A percentile compares a stretch with the other conserved stretches of the same genome.
These are phyloP conservation scores for Poa pratensis DNA, from an alignment of 176 grass and related monocot species.

Conservation along the genomic window DNA sequence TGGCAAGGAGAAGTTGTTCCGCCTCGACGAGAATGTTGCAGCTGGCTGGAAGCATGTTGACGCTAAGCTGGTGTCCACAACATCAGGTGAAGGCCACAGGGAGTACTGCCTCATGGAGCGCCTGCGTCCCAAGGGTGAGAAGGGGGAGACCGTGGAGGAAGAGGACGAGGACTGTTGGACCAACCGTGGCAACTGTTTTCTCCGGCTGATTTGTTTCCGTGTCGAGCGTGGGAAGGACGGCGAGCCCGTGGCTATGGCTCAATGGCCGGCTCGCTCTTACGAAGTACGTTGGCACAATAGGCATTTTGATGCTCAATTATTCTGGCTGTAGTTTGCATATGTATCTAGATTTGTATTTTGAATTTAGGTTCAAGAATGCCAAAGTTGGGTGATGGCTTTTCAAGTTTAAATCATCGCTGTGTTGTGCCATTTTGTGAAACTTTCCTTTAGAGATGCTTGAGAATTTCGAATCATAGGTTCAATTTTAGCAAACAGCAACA, in stretches of 20 bases:
- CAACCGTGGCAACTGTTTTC: neutral
- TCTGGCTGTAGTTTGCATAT: neutral
- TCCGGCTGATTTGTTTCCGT: neutral
- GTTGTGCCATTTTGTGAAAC: too few species aligned
- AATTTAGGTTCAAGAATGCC: too few species aligned
- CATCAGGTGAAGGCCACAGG: neutral
- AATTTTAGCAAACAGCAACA: too few species aligned
- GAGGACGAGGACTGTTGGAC: too few species aligned
- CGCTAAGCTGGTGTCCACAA: neutral
- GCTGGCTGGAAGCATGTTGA: neutral
- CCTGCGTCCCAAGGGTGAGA: too few species aligned
- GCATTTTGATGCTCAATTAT: neutral
- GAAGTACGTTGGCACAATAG: neutral
- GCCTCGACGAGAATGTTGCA: neutral
- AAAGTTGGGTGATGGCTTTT: too few species aligned
- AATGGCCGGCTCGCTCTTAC: neutral
- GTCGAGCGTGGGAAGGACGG: neutral
- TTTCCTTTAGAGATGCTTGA: too few species aligned
- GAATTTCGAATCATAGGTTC: too few species aligned
- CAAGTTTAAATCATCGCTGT: too few species aligned
- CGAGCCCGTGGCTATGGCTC: neutral
- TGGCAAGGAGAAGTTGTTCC: neutral
- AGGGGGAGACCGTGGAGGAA: neutral
- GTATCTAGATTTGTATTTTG: too few species aligned
- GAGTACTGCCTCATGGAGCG: neutral